Evolutionary conservation across 306 rosid genomes (phyloP), one percentile per base, ranked within the genome.

Genomic region (Glycine tomentella): DNA sequence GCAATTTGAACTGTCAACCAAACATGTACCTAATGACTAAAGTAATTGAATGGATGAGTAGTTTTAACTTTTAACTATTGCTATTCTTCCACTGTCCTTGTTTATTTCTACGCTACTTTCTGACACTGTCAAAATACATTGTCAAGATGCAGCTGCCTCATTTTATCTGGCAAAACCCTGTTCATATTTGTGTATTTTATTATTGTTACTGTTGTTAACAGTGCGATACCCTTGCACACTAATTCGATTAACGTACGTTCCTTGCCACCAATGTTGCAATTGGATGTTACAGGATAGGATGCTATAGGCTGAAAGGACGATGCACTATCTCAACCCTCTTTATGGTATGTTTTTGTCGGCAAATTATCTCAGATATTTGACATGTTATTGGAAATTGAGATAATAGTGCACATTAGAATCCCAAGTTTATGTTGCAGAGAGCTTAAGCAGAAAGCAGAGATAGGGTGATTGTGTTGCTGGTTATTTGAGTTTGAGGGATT

Each of bases 311-410:
- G 53, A 75, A 42, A 68, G 42, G 76, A 53, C 69, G 25, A 77
- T 65, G 80, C 72, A 74, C 55, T 7, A 74, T 79, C 79, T 79
- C 79, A 72, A 53, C 72, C 44, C 63, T 80, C 42, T 69, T 62
- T 78, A 25, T 33, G 56, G 33, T 55, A 42, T 75, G 61, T 25
- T 34, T 74, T 74, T 66, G 69, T 76, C 16, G 70, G 57, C 69
- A 67, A 38, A 81, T 77, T 78, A 36, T 38, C 5, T 20, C 5
- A 66, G 74, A 76, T 59, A 52, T 79, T 70, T 58, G 16, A 58
- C 25, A 48, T 64, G 25, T 44, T 50, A 64, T 48, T 52, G 72
- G 45, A 49, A 79, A 63, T 57, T 65, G 77, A 55, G 74, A 74
- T 20, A 80, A 71, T 5, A 76, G 72, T 65, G 72, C 40, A 53